Percentiles rank a stretch among this genome's conserved stretches.
phyloP scores from a whole-genome alignment of 257 asterid genomes.

The Paulownia fortunei region DNA sequence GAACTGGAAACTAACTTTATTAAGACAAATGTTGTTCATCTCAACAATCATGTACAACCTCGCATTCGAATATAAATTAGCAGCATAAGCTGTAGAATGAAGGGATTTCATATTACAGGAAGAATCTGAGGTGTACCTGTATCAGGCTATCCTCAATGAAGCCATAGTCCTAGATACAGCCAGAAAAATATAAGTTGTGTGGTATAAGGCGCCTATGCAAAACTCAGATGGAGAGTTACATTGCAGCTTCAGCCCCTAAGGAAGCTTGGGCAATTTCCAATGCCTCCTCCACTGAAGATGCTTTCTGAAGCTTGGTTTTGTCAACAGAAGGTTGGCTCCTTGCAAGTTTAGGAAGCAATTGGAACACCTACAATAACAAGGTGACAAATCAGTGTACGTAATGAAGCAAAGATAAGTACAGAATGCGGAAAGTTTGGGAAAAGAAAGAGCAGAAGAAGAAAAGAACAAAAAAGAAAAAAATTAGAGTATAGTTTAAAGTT shows the following conservation, averaged over 20 bases:
- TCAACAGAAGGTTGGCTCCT: constrained; percentile 77
- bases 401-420: neutral
- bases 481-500: neutral
- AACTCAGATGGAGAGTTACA: constrained; percentile 29
- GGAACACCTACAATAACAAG: constrained; percentile 62
- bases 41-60: neutral
- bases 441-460: neutral
- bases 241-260: constrained; percentile 41
- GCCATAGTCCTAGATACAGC: neutral
- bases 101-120: neutral
- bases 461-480: neutral
- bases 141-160: constrained; percentile 7
- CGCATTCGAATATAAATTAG: neutral
- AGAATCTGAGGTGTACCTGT: neutral
- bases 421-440: too few relatives aligned
- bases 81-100: neutral
- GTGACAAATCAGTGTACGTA: neutral
- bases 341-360: constrained; percentile 88
- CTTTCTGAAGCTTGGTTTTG: constrained; percentile 71
- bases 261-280: constrained; percentile 73
- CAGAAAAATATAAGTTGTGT: neutral
- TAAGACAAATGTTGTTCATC: constrained; percentile 9
- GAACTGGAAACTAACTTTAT: neutral
- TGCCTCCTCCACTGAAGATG: constrained; percentile 92
- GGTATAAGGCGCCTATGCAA: neutral